Base-by-base conservation (phyloP, 2,329 filamentous ascomycete species). In the Aspergillus puulaauensis region DNA sequence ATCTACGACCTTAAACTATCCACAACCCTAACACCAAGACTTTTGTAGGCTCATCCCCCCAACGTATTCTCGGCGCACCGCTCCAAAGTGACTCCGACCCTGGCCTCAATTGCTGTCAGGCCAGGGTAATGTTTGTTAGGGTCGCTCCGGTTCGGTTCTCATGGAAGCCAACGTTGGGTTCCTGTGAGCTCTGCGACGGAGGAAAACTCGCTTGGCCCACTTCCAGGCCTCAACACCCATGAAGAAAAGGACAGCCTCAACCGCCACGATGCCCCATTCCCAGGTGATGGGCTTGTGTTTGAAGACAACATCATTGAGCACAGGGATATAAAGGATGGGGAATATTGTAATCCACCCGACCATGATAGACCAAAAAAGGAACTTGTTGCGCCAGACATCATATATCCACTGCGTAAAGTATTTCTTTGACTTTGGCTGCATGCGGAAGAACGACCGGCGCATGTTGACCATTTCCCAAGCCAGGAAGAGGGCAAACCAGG, bases 381-480 rank as follows among this genome's bases (percentile, higher is more conserved):
- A 90, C 71, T 86, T 79, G 77, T 91, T 92, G 61, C 83, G 77
- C 87, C 87, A 90, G 49, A 90, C 80, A 65, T 89, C 86, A 57
- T 80, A 66, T 66, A 85, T 80, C 86, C 87, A 90, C 66, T 89
- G 84, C 0, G 84, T 86, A 56, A 87, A 80, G 69, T 86, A 84
- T 56, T 76, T 77, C 66, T 82, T 85, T 21, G 80, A 83, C 14
- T 79, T 77, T 0, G 87, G 85, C 67, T 89, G 83, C 85, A 91
- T 89, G 65, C 83, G 81, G 82, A 92, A 91, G 78, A 92, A 90
- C 6, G 84, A 87, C 41, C 86, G 84, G 19, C 89, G 86, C 75
- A 88, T 82, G 66, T 90, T 82, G 58, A 90, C 81, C 82, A 90
- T 88, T 71, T 92, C 88, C 89, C 89, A 92, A 0, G 90, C 89